Base-by-base conservation (phyloP, 2,329 filamentous ascomycete species). In the Colletotrichum sp. region DNA sequence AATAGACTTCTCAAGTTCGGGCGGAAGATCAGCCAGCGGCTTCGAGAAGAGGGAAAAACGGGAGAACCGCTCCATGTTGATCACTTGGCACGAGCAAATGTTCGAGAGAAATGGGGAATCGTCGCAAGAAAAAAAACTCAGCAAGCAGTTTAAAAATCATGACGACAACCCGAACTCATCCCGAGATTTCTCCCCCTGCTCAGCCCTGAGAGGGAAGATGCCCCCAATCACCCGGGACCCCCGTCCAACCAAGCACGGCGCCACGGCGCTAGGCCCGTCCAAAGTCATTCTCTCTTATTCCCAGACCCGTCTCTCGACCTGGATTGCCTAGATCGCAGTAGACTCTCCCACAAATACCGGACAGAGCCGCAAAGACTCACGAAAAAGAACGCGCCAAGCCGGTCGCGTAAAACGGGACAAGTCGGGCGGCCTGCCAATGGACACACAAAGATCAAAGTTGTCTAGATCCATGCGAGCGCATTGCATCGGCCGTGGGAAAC, bases 231-330 rank as follows among this genome's bases (percentile, higher is more conserved):
- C 57, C 24, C 31, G 24, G 31, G n/a, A 13, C 21, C 70, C 70
- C 70, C 31, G 18, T 38, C 24, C 5, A 34, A 8, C 21, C 24
- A 34, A 31, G 61, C 6, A 62, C n/a, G 18, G 38, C 34, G 18
- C 62, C 54, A 63, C 70, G 67, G 36, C 24, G 31, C 27, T 27
- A 47, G 38, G 6, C 38, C 18, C 38, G 38, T 47, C 33, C n/a
- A 71, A 58, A 63, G 16, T 73, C 72, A 73, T 73, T 73, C 43
- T 68, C 72, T 71, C 68, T 73, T 73, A 73, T 73, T 73, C 57
- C 72, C 72, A 73, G 72, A 71, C 68, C 71, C 71, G 43, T 66
- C 6, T 31, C 29, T 8, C 7, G 15, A 24, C 58, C 29, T 69
- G 18, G 57, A 24, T 13, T 15, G 59, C 36, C 33, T 33, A n/a